Base-by-base conservation (phyloP, 2,329 filamentous ascomycete genomes). In the Neobulgaria alba region DNA sequence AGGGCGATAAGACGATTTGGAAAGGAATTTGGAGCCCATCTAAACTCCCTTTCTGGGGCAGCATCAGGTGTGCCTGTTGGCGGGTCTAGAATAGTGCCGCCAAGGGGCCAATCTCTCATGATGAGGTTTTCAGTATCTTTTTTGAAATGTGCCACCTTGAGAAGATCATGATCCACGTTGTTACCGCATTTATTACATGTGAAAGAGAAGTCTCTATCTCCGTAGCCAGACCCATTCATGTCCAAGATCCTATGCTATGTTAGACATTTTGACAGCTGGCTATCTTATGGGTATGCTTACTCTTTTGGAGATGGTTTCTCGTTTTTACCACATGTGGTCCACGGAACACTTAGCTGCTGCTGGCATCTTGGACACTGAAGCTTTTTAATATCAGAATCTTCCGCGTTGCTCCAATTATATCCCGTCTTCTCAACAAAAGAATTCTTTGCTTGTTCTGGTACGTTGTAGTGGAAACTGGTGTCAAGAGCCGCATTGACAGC, bases 51-150 rank as follows among this genome's bases (percentile, higher is more conserved):
- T 47, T 23, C 52, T 38, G 52, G 55, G 2, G 64, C 49, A 2
- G 48, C 37, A 20, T 64, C 56, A 0, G 77, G 73, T 12, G 64
- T 59, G 0, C 82, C 83, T 0, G 54, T 66, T 1, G 61, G 57
- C 0, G 69, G 56, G 7, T 75, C 66, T 5, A 86, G 65, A 3
- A 86, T 57, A 0, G 82, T 87, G 1, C 84, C 82, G 0, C 80
- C 77, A 67, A 89, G 75, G 0, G 82, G 77, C 1, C 63, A 55
- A 10, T 66, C 51, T 3, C 67, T 50, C 3, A 59, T 44, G 3
- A 75, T 50, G 0, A 85, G 64, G 0, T 54, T 53, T 17, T 67
- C 56, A 4, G 72, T 59, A 51, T 88, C 81, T 10, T 57, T 60
- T 35, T 67, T 63, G 51, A 87, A 85, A 49, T 79, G 82, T 32